These are phyloP conservation scores for Candida krabiensis DNA, from an alignment of 805 yeast species.

Conservation along the genomic window DNA sequence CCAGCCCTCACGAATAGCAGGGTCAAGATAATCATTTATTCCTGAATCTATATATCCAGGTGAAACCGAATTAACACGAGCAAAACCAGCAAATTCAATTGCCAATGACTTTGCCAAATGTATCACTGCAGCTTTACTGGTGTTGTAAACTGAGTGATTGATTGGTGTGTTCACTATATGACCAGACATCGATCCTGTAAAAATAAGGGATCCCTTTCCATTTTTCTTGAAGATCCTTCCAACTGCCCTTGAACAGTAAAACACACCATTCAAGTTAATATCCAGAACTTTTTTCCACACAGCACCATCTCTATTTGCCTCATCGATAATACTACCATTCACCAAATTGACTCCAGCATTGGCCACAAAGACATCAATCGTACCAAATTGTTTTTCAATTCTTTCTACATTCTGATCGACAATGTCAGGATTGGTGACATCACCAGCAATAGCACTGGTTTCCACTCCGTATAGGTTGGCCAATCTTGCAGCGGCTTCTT, in stretches of 20 bases:
- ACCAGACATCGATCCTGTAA: constrained; percentile 58
- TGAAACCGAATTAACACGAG: constrained; percentile 49
- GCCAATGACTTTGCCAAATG: constrained; percentile 48
- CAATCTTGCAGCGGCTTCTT: constrained; percentile 30
- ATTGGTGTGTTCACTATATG: constrained; percentile 55
- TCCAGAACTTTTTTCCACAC: constrained; percentile 49
- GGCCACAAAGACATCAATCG: constrained; percentile 31
- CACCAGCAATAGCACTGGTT: constrained; percentile 16
- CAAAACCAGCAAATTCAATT: constrained; percentile 50
- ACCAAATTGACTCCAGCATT: constrained; percentile 40
- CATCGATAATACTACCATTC: constrained; percentile 24
- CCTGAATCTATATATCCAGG: constrained; percentile 53
- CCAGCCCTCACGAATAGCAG: constrained; percentile 29
- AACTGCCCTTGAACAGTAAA: constrained; percentile 49
- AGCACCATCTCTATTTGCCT: constrained; percentile 33
- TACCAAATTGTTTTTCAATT: constrained; percentile 35
- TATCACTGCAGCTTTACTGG: constrained; percentile 50
- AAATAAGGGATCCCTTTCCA: constrained; percentile 49
- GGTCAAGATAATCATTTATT: constrained; percentile 33
- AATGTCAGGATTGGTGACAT: constrained; percentile 29
- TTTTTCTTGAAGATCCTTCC: constrained; percentile 47
- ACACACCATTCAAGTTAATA: constrained; percentile 50
- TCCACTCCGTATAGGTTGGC: constrained; percentile 38
- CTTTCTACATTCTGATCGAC: constrained; percentile 30
- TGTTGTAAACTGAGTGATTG: constrained; percentile 49